A percentile compares a stretch with the other conserved stretches of the same genome.
phyloP scores from a whole-genome alignment of 352 stramenopile species.

The Peronospora belbahrii region DNA sequence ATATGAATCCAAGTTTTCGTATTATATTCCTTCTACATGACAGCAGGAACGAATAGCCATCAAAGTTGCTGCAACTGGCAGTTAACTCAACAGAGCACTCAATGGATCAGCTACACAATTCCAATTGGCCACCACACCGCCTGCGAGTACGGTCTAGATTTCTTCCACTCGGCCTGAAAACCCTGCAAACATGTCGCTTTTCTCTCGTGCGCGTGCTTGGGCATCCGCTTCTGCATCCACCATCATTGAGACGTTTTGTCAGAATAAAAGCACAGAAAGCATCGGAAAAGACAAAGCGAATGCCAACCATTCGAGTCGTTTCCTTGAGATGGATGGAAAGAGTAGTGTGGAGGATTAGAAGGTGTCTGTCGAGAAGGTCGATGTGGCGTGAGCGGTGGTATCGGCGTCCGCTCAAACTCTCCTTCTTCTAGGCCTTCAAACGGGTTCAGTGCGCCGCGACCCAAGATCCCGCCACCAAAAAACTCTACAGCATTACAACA shows the following conservation, averaged over 20 bases:
- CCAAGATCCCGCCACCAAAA: constrained; percentile 40
- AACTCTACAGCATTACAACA: constrained; percentile 30
- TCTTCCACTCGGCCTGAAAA: constrained; percentile 64
- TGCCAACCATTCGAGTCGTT: constrained; percentile 24
- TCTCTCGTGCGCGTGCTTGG: constrained; percentile 33
- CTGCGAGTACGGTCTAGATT: constrained; percentile 28
- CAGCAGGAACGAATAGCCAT: neutral
- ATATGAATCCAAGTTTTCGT: too few species aligned
- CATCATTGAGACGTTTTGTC: neutral
- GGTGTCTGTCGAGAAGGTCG: constrained; percentile 35
- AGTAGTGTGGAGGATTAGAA: constrained; percentile 63
- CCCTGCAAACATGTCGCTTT: constrained; percentile 63
- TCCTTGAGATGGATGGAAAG: constrained; percentile 51
- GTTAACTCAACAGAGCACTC: neutral
- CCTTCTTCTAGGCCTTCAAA: constrained; percentile 66
- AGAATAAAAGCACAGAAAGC: neutral
- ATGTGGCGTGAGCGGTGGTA: constrained; percentile 33
- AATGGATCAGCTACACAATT: neutral
- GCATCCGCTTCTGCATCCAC: constrained; percentile 12
- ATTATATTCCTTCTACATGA: too few species aligned
- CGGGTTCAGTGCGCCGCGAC: constrained; percentile 26
- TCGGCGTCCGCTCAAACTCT: constrained; percentile 59
- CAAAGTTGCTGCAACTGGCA: neutral
- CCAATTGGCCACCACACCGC: neutral
- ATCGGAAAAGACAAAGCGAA: neutral